Evolutionary conservation across 1,284 basidiomycete genomes (phyloP).

Genomic region (Malassezia arunalokei): DNA sequence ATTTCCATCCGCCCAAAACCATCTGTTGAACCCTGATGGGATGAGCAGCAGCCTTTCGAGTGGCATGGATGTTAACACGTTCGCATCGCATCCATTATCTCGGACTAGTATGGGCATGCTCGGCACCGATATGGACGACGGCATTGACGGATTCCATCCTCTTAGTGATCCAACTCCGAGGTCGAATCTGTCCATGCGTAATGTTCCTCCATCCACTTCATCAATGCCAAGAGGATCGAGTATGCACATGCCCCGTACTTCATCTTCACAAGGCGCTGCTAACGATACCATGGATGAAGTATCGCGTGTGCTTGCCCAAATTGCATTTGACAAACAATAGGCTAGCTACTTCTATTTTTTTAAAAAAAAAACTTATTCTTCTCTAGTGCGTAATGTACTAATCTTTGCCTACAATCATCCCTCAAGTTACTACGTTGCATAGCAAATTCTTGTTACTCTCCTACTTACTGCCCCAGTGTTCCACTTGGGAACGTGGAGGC

Average conservation of each 20-base stretch:
- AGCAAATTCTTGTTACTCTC: too few species aligned
- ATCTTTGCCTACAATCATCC: too few species aligned
- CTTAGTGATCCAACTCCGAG: conserved; percentile 3
- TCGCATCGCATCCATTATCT: conserved; percentile 3
- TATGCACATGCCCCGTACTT: conserved; percentile 1
- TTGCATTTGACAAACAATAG: conserved; percentile 31
- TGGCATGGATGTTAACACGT: not conserved
- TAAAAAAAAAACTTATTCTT: too few species aligned
- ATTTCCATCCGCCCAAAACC: not conserved
- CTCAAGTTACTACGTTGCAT: too few species aligned
- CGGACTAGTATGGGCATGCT: conserved; percentile 5
- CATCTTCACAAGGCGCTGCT: conserved; percentile 2
- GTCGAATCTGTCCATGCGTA: conserved; percentile 7
- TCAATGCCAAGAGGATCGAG: not conserved
- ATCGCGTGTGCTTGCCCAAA: conserved; percentile 35
- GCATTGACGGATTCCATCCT: conserved; percentile 14
- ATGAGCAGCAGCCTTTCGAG: not conserved
- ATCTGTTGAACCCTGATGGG: not conserved
- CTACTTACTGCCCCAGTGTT: too few species aligned
- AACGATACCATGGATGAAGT: conserved; percentile 39
- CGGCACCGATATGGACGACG: not conserved
- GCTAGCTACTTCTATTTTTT: not conserved
- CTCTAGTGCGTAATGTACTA: too few species aligned
- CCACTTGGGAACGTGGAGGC: too few species aligned
- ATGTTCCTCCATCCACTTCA: not conserved